phyloP scores from a whole-genome alignment of 768 basidiomycete genomes.

The Suillus subluteus region DNA sequence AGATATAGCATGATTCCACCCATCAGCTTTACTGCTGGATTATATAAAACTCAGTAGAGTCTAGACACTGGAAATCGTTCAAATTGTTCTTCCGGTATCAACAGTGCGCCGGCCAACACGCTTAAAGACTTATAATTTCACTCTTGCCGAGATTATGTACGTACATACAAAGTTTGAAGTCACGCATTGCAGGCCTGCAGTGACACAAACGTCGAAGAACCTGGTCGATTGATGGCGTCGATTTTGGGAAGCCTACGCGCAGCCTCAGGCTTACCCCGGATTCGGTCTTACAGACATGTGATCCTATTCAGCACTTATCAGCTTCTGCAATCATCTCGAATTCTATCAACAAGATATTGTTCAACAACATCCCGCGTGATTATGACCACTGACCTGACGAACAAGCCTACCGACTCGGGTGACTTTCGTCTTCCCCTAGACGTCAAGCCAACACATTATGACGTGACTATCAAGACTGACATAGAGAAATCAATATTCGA shows the following conservation, averaged over 20 bases:
- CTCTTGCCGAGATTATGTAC: too few relatives aligned
- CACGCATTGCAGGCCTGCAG: not conserved
- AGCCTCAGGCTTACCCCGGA: not conserved
- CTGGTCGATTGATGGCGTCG: conserved; percentile 18
- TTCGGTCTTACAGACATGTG: conserved; percentile 3
- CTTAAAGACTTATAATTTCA: too few relatives aligned
- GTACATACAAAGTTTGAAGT: not conserved
- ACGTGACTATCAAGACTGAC: conserved; percentile 80
- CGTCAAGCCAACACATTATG: conserved; percentile 77
- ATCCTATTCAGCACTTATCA: conserved; percentile 6
- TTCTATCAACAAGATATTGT: conserved; percentile 7
- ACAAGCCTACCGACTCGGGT: conserved; percentile 12
- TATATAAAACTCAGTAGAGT: too few relatives aligned
- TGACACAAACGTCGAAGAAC: not conserved
- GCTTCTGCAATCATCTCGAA: conserved; percentile 1
- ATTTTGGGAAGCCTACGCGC: conserved; percentile 15
- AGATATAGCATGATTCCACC: too few relatives aligned
- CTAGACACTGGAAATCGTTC: too few relatives aligned
- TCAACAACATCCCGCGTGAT: conserved; percentile 18
- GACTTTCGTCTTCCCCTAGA: conserved; percentile 62
- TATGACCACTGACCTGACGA: conserved; percentile 11
- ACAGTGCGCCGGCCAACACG: too few relatives aligned
- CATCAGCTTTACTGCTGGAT: too few relatives aligned
- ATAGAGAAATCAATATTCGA: conserved; percentile 74
- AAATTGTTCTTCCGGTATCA: too few relatives aligned